Conservation (phyloP, 257 asterid species). For the Gentiana dahurica region DNA sequence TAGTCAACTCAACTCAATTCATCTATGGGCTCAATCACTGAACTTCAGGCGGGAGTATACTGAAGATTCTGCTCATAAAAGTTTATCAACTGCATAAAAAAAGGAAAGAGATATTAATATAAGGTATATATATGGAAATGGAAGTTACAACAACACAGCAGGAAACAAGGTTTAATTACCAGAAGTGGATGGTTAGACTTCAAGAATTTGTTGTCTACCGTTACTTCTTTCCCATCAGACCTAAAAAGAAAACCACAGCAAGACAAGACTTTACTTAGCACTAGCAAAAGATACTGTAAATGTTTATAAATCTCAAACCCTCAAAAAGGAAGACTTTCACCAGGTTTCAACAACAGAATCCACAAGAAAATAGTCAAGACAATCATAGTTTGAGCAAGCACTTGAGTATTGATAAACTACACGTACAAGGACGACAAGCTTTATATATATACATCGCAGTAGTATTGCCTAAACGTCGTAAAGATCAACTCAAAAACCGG, state of each 20-base stretch:
- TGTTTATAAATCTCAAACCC: too few species aligned
- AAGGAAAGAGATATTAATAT: not conserved
- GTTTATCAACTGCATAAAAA: slow-evolving; percentile 62
- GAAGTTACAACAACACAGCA: not conserved
- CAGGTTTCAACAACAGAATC: too few species aligned
- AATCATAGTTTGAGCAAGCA: too few species aligned
- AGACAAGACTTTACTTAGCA: too few species aligned
- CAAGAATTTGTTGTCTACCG: slow-evolving; percentile 80
- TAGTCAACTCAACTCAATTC: not conserved
- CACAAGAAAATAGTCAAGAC: too few species aligned
- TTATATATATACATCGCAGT: too few species aligned
- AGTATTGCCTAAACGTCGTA: too few species aligned
- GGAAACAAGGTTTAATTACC: slow-evolving; percentile 27
- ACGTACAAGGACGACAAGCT: too few species aligned
- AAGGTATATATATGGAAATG: not conserved
- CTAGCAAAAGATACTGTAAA: too few species aligned
- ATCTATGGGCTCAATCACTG: not conserved
- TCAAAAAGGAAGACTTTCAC: too few species aligned
- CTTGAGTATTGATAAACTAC: too few species aligned
- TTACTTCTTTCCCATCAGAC: slow-evolving; percentile 72
- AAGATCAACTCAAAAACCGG: too few species aligned
- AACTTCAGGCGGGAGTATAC: slow-evolving; percentile 29
- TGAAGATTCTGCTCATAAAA: slow-evolving; percentile 78
- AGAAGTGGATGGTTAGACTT: slow-evolving; percentile 74
- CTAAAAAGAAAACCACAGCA: slow-evolving; percentile 27